phyloP scores from a whole-genome alignment of 352 stramenopile genomes.

The Phytophthora quininea region DNA sequence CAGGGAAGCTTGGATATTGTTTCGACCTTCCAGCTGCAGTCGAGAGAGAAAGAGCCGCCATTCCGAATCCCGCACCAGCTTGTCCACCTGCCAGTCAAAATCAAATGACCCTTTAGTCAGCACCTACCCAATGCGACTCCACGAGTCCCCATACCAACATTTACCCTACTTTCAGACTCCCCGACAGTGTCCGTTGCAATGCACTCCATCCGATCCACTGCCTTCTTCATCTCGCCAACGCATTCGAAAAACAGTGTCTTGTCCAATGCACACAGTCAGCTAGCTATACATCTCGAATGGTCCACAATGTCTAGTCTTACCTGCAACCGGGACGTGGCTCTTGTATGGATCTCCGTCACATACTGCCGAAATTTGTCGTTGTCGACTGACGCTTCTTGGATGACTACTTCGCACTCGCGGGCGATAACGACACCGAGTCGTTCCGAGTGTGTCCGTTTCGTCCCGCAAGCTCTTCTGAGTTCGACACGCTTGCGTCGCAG shows the following conservation, averaged over 20 bases:
- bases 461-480: conserved; percentile 5
- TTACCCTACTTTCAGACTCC: conserved; percentile 54
- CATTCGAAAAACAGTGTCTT: conserved; percentile 49
- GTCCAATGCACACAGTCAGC: not conserved
- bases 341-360: conserved; percentile 22
- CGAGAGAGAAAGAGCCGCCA: conserved; percentile 47
- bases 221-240: conserved; percentile 50
- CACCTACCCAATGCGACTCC: not conserved
- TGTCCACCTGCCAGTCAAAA: conserved; percentile 15
- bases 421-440: conserved; percentile 9
- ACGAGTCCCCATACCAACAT: conserved; percentile 7
- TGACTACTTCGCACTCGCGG: conserved; percentile 14
- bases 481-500: conserved; percentile 16
- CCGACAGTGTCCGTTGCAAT: conserved; percentile 28
- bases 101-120: not conserved
- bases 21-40: conserved; percentile 37
- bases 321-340: conserved; percentile 24
- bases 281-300: not conserved
- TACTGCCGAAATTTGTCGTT: conserved; percentile 25
- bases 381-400: conserved; percentile 12
- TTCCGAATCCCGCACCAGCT: conserved; percentile 20
- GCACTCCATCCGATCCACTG: conserved; percentile 35
- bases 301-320: not conserved
- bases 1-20: conserved; percentile 22
- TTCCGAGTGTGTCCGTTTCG: conserved; percentile 15